Evolutionary conservation across 768 basidiomycete genomes (phyloP), one percentile per base, ranked within the genome.

Genomic region (Termitomyces sp.): DNA sequence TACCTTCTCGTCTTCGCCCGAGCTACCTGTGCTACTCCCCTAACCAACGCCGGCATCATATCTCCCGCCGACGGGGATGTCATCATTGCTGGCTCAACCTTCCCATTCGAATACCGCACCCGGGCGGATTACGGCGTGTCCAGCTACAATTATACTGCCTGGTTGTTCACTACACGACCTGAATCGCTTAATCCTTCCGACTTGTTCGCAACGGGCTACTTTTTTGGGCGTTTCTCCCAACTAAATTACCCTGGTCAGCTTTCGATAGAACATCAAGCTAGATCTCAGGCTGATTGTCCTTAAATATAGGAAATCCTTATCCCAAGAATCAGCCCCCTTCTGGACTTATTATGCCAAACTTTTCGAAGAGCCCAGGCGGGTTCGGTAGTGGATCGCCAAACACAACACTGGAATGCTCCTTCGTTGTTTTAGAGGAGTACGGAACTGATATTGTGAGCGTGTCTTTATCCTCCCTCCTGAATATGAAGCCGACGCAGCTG

Each of bases 341-440:
- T 0, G 63, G 73, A 45, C 70, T 81, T 24, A 73, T 68, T 16
- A 81, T 82, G 80, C 81, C 81, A 15, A 71, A 82, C 71, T 80
- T 83, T 62, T 73, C 78, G 2, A 69, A 71, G 55, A 63, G 70
- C 15, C 75, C 72, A 15, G 78, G 74, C 18, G 80, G 79, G 3
- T 82, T 74, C 45, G 79, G 76, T 11, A 16, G 49, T 62, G 18
- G 78, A 78, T 22, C 59, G 63, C 36, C 32, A 59, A 15, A 74
- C 67, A 32, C n/a, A 70, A 63, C 58, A 70, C 80, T 63, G 65
- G 67, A 70, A 6, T 72, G 77, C 60, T 72, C 74, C 54, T 60
- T 82, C 8, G 69, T 69, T 15, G 78, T 81, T 15, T 60, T 81
- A 46, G 80, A 81, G 62, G 79, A 82, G 62, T 82, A 76, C 65